Evolutionary conservation across 2,329 filamentous ascomycete genomes (phyloP).

Genomic region (Neurospora sp.): DNA sequence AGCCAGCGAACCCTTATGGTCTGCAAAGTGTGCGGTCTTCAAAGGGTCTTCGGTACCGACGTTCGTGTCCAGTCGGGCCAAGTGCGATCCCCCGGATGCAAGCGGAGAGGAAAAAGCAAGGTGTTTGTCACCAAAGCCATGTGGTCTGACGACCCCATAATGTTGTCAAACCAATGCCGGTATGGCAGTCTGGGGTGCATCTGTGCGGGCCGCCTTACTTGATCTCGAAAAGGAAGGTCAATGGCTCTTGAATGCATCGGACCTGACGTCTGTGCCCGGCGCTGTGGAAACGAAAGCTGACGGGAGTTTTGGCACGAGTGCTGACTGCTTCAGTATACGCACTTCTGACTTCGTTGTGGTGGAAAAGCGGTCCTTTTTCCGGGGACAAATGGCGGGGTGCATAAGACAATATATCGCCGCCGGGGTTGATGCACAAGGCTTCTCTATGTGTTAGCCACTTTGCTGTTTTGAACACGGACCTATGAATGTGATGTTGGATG

Average conservation of each 20-base stretch:
- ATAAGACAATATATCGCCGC: conserved; percentile 14
- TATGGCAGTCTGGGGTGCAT: conserved; percentile 14
- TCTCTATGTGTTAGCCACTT: neutral
- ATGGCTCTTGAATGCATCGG: conserved; percentile 6
- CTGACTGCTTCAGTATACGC: neutral
- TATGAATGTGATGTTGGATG: neutral
- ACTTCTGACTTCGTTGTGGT: conserved; percentile 3
- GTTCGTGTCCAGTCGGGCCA: neutral
- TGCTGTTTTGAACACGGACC: neutral
- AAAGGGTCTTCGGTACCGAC: conserved; percentile 1
- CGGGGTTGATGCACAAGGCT: conserved; percentile 12
- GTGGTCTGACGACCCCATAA: conserved; percentile 2
- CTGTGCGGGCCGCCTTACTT: conserved; percentile 6
- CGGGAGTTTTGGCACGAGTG: conserved; percentile 2
- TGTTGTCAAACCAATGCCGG: conserved; percentile 15
- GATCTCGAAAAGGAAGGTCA: conserved; percentile 17
- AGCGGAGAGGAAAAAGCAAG: neutral
- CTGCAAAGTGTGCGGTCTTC: neutral
- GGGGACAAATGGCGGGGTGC: conserved; percentile 11
- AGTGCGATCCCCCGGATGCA: neutral
- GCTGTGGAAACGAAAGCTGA: neutral
- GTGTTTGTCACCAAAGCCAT: neutral
- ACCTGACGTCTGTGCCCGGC: conserved; percentile 8
- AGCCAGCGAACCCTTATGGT: neutral
- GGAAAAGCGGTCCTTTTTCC: conserved; percentile 20